phyloP scores from a whole-genome alignment of 495 filamentous ascomycete species.

The Schizothecium vesticola region DNA sequence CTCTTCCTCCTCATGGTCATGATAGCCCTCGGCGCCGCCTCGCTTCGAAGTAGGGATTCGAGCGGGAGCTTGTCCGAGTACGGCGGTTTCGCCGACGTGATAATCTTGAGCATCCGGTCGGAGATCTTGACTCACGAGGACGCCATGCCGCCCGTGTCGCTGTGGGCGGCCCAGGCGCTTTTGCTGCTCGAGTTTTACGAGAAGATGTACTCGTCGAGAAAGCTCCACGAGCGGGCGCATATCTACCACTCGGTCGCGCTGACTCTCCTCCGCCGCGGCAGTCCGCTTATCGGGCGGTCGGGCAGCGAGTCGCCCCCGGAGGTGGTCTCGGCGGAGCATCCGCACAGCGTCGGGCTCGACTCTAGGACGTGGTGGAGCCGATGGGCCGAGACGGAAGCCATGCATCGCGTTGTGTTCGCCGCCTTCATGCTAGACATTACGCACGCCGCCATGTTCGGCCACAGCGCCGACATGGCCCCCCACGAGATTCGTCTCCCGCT shows the following conservation, averaged over 20 bases:
- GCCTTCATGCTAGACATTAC: slow-evolving; percentile 93
- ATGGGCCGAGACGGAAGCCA: slow-evolving; percentile 93
- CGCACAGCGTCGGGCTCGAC: slow-evolving; percentile 49
- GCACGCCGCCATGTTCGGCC: slow-evolving; percentile 96
- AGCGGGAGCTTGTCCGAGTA: slow-evolving; percentile 62
- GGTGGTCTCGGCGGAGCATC: slow-evolving; percentile 45
- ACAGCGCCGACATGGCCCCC: slow-evolving; percentile 91
- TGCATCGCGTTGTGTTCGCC: slow-evolving; percentile 84
- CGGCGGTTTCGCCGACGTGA: slow-evolving; percentile 71
- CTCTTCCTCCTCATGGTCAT: slow-evolving; percentile 78
- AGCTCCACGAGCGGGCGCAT: slow-evolving; percentile 88
- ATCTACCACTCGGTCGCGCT: slow-evolving; percentile 95
- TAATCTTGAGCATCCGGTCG: slow-evolving; percentile 80
- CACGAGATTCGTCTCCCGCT: slow-evolving; percentile 92
- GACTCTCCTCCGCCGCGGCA: slow-evolving; percentile 86
- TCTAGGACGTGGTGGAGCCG: slow-evolving; percentile 88
- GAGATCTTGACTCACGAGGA: slow-evolving; percentile 82
- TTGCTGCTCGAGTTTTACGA: slow-evolving; percentile 89
- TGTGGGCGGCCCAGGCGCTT: slow-evolving; percentile 93
- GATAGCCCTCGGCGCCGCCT: slow-evolving; percentile 86
- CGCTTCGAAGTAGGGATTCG: slow-evolving; percentile 70
- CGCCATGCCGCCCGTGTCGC: slow-evolving; percentile 79
- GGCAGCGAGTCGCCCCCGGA: slow-evolving; percentile 82
- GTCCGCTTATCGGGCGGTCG: slow-evolving; percentile 84
- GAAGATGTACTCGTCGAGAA: slow-evolving; percentile 88